Evolutionary conservation across 202 grass and related monocot species (phyloP).

Genomic region (Musa balbisiana): DNA sequence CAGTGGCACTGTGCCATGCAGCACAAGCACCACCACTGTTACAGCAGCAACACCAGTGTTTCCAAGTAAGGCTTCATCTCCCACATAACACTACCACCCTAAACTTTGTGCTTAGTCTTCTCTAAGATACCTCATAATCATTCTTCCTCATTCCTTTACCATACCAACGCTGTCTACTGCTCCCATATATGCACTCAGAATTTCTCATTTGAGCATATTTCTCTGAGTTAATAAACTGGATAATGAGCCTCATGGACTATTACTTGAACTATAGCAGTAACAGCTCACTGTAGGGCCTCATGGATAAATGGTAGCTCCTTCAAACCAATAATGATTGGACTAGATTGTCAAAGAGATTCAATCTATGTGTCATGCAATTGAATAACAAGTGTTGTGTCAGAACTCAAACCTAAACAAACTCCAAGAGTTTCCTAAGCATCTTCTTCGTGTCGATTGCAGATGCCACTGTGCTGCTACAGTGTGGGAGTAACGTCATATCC

Average conservation of each 20-base stretch:
- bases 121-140: too few species aligned
- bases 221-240: too few species aligned
- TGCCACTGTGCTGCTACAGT: slow-evolving; percentile 37
- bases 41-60: slow-evolving; percentile 30
- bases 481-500: slow-evolving; percentile 15
- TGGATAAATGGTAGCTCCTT: neutral
- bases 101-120: too few species aligned
- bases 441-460: slow-evolving; percentile 24
- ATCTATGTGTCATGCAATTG: neutral
- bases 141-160: too few species aligned
- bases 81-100: neutral
- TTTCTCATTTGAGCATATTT: too few species aligned
- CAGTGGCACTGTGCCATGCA: slow-evolving; percentile 43
- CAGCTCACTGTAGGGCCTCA: too few species aligned
- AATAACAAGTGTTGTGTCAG: neutral
- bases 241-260: too few species aligned
- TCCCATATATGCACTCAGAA: too few species aligned
- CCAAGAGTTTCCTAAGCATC: too few species aligned
- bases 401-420: too few species aligned
- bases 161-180: too few species aligned
- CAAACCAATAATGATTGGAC: neutral
- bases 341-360: neutral
- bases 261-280: too few species aligned
- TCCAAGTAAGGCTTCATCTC: slow-evolving; percentile 19
- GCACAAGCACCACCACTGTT: slow-evolving; percentile 35